Evolutionary conservation across 108 stramenopile species (phyloP), one percentile per base, ranked within the genome.

Genomic region (Cylindrotheca closterium): DNA sequence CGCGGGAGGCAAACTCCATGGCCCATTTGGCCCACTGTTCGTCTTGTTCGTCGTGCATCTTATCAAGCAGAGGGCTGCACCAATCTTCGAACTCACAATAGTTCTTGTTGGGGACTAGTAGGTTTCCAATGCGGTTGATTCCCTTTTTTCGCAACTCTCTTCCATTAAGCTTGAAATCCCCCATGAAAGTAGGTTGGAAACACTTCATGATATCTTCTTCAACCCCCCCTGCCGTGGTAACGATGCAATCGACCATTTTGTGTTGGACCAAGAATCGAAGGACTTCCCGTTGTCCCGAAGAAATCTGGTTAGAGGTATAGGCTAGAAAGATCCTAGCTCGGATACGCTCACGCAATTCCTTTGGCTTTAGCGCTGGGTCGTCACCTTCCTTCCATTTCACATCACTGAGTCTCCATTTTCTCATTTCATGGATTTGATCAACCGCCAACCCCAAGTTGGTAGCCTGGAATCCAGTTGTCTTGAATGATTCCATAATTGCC

Each of bases 181-280:
- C 99, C 78, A 99, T 79, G 71, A 85, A 98, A 0, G 97, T 98
- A 8, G 94, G 96, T 50, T 91, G 87, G 47, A 99, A 84, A 79
- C 99, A 99, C 78, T 99, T 99, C 54, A 99, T 95, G 32, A 99
- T 75, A 75, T 99, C 99, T 68, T 99, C 99, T 79, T 99, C 99
- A 65, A 99, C 87, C 1, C 98, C 99, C 1, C 99, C 99, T 3
- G 96, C 98, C 8, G 99, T 98, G 25, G 98, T 98, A 4, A 98
- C 96, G 54, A 99, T 82, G 22, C 79, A 83, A 71, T 98, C 97
- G 10, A 99, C 97, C 95, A 98, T 87, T 60, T 87, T 89, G 75
- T 99, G 91, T 79, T 98, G 74, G 22, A 86, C 91, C 19, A 99
- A 63, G 70, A 93, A 99, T 12, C 79, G 76, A 37, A 99, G 86